These are phyloP conservation scores for Coemansia sp. DNA, from an alignment of 192 early-diverging fungal species.

Conservation along the genomic window DNA sequence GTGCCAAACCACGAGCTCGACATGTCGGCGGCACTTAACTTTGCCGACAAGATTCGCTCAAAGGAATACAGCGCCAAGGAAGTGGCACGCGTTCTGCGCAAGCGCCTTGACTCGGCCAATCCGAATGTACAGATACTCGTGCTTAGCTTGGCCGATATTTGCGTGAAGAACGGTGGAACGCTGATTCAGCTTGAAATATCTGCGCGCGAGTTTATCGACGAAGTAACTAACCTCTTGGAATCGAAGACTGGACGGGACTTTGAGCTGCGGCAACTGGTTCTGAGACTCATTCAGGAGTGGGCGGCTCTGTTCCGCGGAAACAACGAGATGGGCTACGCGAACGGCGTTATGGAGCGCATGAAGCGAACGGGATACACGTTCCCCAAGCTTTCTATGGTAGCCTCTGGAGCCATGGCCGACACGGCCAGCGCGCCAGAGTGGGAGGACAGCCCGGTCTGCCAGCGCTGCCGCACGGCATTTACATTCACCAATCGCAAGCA, in stretches of 20 bases:
- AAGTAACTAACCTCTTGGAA: slow-evolving; percentile 65
- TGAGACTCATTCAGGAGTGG: slow-evolving; percentile 90
- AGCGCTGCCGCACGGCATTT: slow-evolving; percentile 90
- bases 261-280: slow-evolving; percentile 77
- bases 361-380: slow-evolving; percentile 75
- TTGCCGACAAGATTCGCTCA: slow-evolving; percentile 91
- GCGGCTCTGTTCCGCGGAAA: slow-evolving; percentile 80
- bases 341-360: slow-evolving; percentile 79
- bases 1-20: slow-evolving; percentile 86
- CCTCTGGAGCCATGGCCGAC: slow-evolving; percentile 75
- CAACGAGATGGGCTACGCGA: slow-evolving; percentile 76
- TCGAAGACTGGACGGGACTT: slow-evolving; percentile 63
- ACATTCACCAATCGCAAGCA: slow-evolving; percentile 97
- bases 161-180: slow-evolving; percentile 93
- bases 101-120: slow-evolving; percentile 84
- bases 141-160: slow-evolving; percentile 87
- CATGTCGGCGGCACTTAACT: slow-evolving; percentile 81
- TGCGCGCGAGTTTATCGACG: slow-evolving; percentile 88
- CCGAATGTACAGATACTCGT: slow-evolving; percentile 94
- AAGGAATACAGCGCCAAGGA: slow-evolving; percentile 80
- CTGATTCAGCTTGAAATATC: slow-evolving; percentile 88
- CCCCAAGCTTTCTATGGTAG: slow-evolving; percentile 66
- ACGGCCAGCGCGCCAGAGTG: slow-evolving; percentile 94
- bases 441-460: slow-evolving; percentile 93
- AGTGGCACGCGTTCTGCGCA: slow-evolving; percentile 74